phyloP scores from a whole-genome alignment of 768 basidiomycete species.

The Kwoniella sp. region DNA sequence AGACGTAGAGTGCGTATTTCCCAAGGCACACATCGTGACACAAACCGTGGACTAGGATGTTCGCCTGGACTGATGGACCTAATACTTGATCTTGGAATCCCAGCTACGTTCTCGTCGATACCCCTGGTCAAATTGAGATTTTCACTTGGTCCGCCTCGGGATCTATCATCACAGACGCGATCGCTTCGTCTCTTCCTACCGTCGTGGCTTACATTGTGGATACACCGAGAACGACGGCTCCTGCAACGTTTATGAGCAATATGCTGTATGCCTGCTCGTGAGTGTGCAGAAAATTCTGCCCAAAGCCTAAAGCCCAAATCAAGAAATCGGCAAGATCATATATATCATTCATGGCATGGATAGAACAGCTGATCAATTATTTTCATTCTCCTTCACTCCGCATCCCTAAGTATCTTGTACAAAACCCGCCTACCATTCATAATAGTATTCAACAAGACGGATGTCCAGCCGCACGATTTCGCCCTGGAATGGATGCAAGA shows the following conservation, averaged over 20 bases:
- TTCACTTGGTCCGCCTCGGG: constrained; percentile 99
- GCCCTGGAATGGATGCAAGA: constrained; percentile 98
- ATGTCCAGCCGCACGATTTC: constrained; percentile 84
- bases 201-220: constrained; percentile 97
- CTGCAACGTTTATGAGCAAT: constrained; percentile 99
- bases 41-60: no score
- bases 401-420: constrained; percentile 75
- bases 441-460: constrained; percentile 97
- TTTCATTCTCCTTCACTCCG: no score
- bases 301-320: no score
- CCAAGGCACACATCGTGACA: no score
- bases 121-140: constrained; percentile 98
- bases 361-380: no score
- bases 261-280: constrained; percentile 99
- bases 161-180: constrained; percentile 95
- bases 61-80: no score
- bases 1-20: constrained; percentile 79
- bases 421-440: constrained; percentile 97
- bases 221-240: constrained; percentile 83
- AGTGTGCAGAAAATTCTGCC: constrained; percentile 49
- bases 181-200: constrained; percentile 88
- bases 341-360: no score
- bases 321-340: no score
- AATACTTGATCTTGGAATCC: no score
- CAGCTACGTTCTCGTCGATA: constrained; percentile 93